Evolutionary conservation across 1,284 basidiomycete genomes (phyloP).

Genomic region (Mycena sp.): DNA sequence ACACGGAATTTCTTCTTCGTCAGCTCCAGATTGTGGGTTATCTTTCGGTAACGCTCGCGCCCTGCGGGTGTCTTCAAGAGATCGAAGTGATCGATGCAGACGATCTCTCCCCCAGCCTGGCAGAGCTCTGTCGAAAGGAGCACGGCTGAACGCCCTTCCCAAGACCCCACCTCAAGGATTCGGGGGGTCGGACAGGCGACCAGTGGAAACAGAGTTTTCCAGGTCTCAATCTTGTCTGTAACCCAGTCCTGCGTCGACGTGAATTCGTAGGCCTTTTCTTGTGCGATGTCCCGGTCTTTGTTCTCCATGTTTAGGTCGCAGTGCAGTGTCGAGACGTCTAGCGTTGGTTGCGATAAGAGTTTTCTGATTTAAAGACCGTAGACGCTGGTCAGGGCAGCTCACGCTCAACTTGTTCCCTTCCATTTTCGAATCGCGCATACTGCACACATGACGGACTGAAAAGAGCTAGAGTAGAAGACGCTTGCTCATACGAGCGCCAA

Average conservation of each 20-base stretch:
- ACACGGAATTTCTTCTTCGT: slow-evolving; percentile 56
- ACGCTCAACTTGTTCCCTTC: too few relatives aligned
- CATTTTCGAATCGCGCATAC: too few relatives aligned
- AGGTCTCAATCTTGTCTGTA: slow-evolving; percentile 52
- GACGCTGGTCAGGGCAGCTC: too few relatives aligned
- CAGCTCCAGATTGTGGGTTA: slow-evolving; percentile 57
- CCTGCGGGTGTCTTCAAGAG: slow-evolving; percentile 60
- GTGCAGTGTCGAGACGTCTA: too few relatives aligned
- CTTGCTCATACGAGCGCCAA: too few relatives aligned
- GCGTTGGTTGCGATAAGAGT: too few relatives aligned
- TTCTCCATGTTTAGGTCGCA: too few relatives aligned
- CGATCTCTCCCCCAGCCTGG: slow-evolving; percentile 51
- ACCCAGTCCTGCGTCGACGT: slow-evolving; percentile 68
- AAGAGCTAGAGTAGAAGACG: too few relatives aligned
- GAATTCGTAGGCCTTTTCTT: slow-evolving; percentile 40
- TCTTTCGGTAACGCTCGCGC: slow-evolving; percentile 51
- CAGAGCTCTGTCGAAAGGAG: slow-evolving; percentile 61
- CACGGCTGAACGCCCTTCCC: slow-evolving; percentile 69
- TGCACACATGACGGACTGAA: too few relatives aligned
- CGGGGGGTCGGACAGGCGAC: slow-evolving; percentile 48
- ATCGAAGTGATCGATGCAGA: slow-evolving; percentile 70
- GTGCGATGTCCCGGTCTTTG: too few relatives aligned
- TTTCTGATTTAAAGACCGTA: too few relatives aligned
- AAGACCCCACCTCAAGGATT: slow-evolving; percentile 67
- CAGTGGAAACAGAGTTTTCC: slow-evolving; percentile 52